Conservation (phyloP, 208 protist species). For the Giardia muris region DNA sequence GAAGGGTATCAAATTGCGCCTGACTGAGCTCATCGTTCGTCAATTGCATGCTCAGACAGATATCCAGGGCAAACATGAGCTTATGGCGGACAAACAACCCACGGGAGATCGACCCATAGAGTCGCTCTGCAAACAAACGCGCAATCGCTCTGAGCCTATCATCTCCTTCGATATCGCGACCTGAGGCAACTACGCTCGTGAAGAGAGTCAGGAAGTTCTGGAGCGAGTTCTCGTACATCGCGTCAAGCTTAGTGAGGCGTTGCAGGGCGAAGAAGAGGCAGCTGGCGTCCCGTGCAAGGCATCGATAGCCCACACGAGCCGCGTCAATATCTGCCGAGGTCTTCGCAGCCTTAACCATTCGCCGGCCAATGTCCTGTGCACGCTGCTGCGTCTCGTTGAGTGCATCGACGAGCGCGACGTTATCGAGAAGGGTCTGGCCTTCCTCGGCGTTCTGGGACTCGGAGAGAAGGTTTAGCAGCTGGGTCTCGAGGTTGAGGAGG, state of each 20-base stretch:
- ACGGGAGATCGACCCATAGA: not conserved
- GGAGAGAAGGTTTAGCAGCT: not conserved
- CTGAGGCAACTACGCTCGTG: not conserved
- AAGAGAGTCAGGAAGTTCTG: slow-evolving; percentile 12
- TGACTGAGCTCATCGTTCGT: not conserved
- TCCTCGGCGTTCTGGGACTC: not conserved
- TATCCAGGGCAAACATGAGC: slow-evolving; percentile 18
- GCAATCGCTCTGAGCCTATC: not conserved
- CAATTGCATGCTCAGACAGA: not conserved
- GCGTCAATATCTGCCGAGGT: not conserved
- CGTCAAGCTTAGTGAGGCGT: not conserved
- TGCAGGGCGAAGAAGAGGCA: slow-evolving; percentile 10
- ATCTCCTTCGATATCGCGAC: not conserved
- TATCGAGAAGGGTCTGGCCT: not conserved
- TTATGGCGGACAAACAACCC: slow-evolving; percentile 27
- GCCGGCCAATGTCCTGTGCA: not conserved
- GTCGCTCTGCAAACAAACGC: not conserved
- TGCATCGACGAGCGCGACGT: not conserved
- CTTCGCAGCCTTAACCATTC: slow-evolving; percentile 5
- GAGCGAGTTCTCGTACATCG: slow-evolving; percentile 27
- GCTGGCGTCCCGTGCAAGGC: not conserved
- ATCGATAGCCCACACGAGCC: not conserved
- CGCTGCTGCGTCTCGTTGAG: not conserved
- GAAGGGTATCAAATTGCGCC: not conserved
- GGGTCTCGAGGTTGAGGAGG: not conserved